Evolutionary conservation across 208 protist species (phyloP).

Genomic region (Trypanosoma rangeli): DNA sequence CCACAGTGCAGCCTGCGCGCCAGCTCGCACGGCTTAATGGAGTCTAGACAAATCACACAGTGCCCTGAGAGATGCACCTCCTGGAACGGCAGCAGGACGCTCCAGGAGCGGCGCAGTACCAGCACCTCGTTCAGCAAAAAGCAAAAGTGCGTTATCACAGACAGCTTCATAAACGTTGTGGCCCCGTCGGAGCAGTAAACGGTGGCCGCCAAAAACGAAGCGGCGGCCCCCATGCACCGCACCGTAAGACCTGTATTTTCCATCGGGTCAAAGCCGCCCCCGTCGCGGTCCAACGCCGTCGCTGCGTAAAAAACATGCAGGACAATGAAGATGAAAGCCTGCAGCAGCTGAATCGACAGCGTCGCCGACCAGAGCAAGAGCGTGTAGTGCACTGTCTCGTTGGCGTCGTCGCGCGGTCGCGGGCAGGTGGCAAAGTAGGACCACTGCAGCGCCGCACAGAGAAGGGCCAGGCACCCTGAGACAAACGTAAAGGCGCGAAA

Average conservation of each 20-base stretch:
- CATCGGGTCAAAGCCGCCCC: conserved; percentile 41
- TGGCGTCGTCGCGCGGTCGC: background rate
- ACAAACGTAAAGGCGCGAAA: conserved; percentile 16
- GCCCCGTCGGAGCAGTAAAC: conserved; percentile 40
- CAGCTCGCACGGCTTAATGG: conserved; percentile 32
- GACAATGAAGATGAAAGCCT: conserved; percentile 8
- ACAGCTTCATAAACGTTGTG: conserved; percentile 47
- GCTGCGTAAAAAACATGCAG: conserved; percentile 6
- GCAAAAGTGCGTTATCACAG: conserved; percentile 48
- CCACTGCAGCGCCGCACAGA: conserved; percentile 51
- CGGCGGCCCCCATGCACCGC: conserved; percentile 27
- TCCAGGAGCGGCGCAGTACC: conserved; percentile 38
- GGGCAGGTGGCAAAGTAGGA: conserved; percentile 50
- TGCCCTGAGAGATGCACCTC: conserved; percentile 35
- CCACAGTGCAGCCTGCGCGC: conserved; percentile 77
- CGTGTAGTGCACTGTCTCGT: conserved; percentile 40
- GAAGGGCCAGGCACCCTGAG: conserved; percentile 13
- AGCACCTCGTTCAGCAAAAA: conserved; percentile 23
- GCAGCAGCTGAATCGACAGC: conserved; percentile 19
- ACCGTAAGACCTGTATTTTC: conserved; percentile 48
- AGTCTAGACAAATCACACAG: conserved; percentile 80
- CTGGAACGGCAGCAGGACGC: conserved; percentile 52
- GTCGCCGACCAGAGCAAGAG: conserved; percentile 40
- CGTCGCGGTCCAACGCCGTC: background rate
- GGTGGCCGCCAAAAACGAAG: conserved; percentile 37